These are phyloP conservation scores for Arabidopsis lyrata DNA, from an alignment of 441 rosid genomes.

Conservation along the genomic window DNA sequence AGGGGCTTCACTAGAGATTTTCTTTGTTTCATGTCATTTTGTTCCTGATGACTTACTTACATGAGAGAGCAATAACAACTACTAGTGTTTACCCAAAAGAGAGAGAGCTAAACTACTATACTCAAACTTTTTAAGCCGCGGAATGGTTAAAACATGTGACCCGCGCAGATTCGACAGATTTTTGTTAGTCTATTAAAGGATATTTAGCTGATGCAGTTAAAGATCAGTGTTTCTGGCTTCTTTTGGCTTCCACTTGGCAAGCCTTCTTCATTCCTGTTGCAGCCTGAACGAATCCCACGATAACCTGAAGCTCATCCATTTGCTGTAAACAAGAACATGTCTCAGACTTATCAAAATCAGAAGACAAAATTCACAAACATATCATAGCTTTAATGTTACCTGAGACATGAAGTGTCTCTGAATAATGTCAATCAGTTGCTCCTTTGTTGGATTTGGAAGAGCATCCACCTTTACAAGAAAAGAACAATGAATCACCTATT, in stretches of 20 bases:
- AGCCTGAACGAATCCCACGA: slow-evolving; percentile 90
- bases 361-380: not conserved
- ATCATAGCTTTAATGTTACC: slow-evolving; percentile 51
- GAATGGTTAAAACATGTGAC: slow-evolving; percentile 34
- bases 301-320: slow-evolving; percentile 97
- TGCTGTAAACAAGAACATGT: slow-evolving; percentile 52
- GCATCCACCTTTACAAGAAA: slow-evolving; percentile 66
- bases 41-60: slow-evolving; percentile 28
- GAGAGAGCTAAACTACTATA: slow-evolving; percentile 20
- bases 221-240: slow-evolving; percentile 22
- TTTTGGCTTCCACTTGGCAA: slow-evolving; percentile 63
- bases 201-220: slow-evolving; percentile 35
- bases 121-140: slow-evolving; percentile 5
- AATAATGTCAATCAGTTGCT: slow-evolving; percentile 80
- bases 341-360: not conserved
- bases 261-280: slow-evolving; percentile 82
- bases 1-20: slow-evolving; percentile 14
- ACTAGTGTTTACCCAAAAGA: slow-evolving; percentile 33
- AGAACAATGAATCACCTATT: not conserved
- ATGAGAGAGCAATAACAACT: slow-evolving; percentile 37
- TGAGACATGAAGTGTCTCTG: slow-evolving; percentile 96
- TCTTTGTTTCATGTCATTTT: slow-evolving; percentile 34
- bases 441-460: slow-evolving; percentile 83
- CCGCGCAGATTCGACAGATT: slow-evolving; percentile 13
- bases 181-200: slow-evolving; percentile 37